phyloP scores from a whole-genome alignment of 345 rosid species.

The Citrus cavaleriei region DNA sequence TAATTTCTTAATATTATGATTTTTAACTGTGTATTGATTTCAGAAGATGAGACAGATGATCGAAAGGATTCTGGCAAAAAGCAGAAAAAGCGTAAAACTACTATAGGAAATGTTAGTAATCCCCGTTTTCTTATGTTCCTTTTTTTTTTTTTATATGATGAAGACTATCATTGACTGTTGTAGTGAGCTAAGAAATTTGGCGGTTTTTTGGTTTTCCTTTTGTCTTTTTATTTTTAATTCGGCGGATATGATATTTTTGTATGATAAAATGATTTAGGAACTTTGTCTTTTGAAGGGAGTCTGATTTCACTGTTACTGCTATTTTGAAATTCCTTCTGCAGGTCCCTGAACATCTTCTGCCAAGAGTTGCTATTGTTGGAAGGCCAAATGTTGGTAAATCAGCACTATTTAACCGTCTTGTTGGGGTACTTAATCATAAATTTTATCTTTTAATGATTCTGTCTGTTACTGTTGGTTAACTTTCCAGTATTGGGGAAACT shows the following conservation, averaged over 20 bases:
- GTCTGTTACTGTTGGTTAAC: not conserved
- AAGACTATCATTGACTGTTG: not conserved
- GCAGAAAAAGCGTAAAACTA: constrained; percentile 41
- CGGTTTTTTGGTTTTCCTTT: not conserved
- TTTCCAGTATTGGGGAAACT: not conserved
- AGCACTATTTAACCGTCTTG: constrained; percentile 91
- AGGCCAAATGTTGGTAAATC: constrained; percentile 98
- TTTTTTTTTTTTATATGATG: not conserved
- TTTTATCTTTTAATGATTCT: not conserved
- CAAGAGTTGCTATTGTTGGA: constrained; percentile 85
- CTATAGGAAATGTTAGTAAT: constrained; percentile 38
- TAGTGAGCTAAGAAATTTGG: not conserved
- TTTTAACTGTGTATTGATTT: constrained; percentile 1
- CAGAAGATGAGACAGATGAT: constrained; percentile 60
- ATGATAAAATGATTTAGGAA: not conserved
- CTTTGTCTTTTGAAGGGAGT: not conserved
- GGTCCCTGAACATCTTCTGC: constrained; percentile 86
- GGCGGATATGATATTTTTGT: not conserved
- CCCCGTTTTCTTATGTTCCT: not conserved
- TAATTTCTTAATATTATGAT: not conserved
- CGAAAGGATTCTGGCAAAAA: constrained; percentile 46
- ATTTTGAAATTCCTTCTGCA: constrained; percentile 33
- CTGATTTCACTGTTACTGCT: not conserved
- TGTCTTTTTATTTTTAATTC: not conserved
- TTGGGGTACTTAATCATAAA: constrained; percentile 52